A percentile compares a stretch with the other conserved stretches of the same genome.
These are phyloP conservation scores for Boletus sp. DNA, from an alignment of 1,284 basidiomycete species.

Conservation along the genomic window DNA sequence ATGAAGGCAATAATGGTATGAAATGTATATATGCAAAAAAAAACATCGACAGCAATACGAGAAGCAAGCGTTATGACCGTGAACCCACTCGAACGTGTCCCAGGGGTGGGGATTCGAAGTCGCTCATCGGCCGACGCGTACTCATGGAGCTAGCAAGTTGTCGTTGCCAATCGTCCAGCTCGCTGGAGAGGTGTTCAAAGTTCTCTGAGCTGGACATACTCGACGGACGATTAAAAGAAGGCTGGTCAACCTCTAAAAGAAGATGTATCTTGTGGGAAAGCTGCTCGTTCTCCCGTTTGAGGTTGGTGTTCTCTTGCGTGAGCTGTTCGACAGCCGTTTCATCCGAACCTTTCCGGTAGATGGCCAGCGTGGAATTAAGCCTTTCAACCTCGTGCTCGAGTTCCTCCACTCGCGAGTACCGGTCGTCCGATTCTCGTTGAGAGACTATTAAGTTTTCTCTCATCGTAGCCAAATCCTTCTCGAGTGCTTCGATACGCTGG, in stretches of 20 bases:
- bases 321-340: conserved; percentile 73
- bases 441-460: conserved; percentile 70
- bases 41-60: conserved; percentile 29
- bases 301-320: conserved; percentile 68
- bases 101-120: conserved; percentile 55
- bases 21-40: conserved; percentile 45
- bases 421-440: conserved; percentile 75
- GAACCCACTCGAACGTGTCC: conserved; percentile 58
- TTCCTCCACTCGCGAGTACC: conserved; percentile 69
- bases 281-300: conserved; percentile 80
- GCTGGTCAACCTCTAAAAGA: conserved; percentile 79
- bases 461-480: conserved; percentile 68
- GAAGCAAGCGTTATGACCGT: conserved; percentile 51
- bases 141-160: conserved; percentile 74
- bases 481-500: conserved; percentile 67
- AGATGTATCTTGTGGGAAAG: conserved; percentile 83
- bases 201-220: conserved; percentile 83
- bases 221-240: conserved; percentile 60
- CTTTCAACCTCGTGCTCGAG: conserved; percentile 79
- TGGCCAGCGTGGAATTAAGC: conserved; percentile 68
- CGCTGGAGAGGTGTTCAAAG: conserved; percentile 71
- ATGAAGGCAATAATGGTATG: conserved; percentile 47
- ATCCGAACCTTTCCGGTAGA: conserved; percentile 70
- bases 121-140: conserved; percentile 64
- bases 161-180: conserved; percentile 79